Conservation (phyloP, 2,329 filamentous ascomycete species). For the Phoma sp. region DNA sequence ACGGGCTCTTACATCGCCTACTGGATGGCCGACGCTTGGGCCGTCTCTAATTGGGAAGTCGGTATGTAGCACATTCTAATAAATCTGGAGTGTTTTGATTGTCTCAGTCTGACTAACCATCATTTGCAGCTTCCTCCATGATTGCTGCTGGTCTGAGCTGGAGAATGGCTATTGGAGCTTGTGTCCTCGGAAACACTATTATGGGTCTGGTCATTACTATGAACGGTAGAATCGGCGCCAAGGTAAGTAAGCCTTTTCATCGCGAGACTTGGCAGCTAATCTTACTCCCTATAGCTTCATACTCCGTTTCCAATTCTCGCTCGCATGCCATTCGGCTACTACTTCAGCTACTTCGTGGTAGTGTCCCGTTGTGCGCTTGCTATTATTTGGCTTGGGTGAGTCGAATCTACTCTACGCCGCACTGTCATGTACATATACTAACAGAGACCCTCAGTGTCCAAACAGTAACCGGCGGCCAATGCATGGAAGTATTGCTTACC, state of each 20-base stretch:
- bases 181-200: conserved; percentile 40
- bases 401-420: background rate
- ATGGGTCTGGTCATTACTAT: conserved; percentile 38
- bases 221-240: conserved; percentile 37
- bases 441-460: conserved; percentile 22
- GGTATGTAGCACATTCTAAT: conserved; percentile 20
- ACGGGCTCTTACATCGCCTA: conserved; percentile 45
- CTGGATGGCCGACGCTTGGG: conserved; percentile 52
- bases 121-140: conserved; percentile 33
- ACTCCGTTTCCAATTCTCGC: conserved; percentile 33
- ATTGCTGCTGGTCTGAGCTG: conserved; percentile 34
- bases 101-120: background rate
- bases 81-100: background rate
- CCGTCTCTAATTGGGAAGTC: conserved; percentile 49
- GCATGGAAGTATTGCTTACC: conserved; percentile 33
- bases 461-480: conserved; percentile 33
- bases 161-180: conserved; percentile 43
- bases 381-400: conserved; percentile 46
- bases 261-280: background rate
- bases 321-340: conserved; percentile 35
- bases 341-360: conserved; percentile 38
- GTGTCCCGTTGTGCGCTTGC: conserved; percentile 43
- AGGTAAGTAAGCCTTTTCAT: conserved; percentile 13
- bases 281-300: conserved; percentile 22
- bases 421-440: conserved; percentile 3